Percentiles rank a stretch among this genome's conserved stretches.
These are phyloP conservation scores for Lineolata rhizophorae DNA, from an alignment of 495 filamentous ascomycete species.

Conservation along the genomic window DNA sequence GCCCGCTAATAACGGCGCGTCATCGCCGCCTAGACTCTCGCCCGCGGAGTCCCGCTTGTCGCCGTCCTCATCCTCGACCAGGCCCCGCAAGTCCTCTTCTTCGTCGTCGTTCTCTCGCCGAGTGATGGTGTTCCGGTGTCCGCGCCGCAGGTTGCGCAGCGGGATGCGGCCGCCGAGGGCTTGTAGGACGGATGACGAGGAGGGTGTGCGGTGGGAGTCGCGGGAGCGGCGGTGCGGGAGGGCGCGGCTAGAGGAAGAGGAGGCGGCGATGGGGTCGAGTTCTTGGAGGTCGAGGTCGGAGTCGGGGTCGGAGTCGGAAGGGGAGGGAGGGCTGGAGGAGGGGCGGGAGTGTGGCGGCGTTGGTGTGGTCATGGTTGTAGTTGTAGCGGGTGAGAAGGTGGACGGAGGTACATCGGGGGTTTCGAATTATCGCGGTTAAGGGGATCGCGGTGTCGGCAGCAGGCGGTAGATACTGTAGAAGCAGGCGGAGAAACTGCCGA, in stretches of 20 bases:
- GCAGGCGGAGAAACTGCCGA: too few species aligned
- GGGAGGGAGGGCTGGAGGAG: too few species aligned
- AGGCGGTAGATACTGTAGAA: too few species aligned
- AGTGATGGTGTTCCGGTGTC: slow-evolving; percentile 9
- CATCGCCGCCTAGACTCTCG: background rate
- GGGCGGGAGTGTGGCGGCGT: too few species aligned
- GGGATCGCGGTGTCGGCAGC: too few species aligned
- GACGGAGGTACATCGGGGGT: too few species aligned
- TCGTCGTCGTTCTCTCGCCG: slow-evolving; percentile 5
- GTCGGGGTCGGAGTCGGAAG: slow-evolving; percentile 17
- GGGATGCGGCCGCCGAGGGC: slow-evolving; percentile 16
- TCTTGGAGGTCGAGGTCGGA: slow-evolving; percentile 17
- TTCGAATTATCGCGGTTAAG: too few species aligned
- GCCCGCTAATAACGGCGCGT: slow-evolving; percentile 10
- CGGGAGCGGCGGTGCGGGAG: slow-evolving; percentile 4
- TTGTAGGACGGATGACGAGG: slow-evolving; percentile 7
- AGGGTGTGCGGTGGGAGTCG: slow-evolving; percentile 6
- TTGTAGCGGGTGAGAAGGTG: background rate
- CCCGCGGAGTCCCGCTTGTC: slow-evolving; percentile 10
- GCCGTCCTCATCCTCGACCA: slow-evolving; percentile 14
- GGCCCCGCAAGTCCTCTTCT: slow-evolving; percentile 13
- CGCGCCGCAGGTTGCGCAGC: slow-evolving; percentile 17
- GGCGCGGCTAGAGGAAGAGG: slow-evolving; percentile 1
- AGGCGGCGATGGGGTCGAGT: slow-evolving; percentile 15
- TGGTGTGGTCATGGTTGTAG: too few species aligned